Evolutionary conservation across 495 filamentous ascomycete species (phyloP), one percentile per base, ranked within the genome.

Genomic region (Terfezia claveryi): DNA sequence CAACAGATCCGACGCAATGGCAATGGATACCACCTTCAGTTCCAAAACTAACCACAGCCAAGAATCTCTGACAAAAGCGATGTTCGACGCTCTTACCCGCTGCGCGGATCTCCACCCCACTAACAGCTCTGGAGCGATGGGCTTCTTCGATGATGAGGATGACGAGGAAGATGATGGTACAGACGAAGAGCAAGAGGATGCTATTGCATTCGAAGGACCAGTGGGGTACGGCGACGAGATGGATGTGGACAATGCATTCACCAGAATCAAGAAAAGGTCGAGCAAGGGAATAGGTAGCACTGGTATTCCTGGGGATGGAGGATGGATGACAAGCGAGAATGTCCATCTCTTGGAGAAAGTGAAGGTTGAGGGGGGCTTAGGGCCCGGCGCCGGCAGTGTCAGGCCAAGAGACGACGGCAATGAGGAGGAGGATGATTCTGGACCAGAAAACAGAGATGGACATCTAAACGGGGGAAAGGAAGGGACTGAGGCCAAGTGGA

Each of bases 321-420:
- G 87, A 2, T 98, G 91, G 91, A 95, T 98, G 59, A 98, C 91
- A 16, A 82, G 87, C 12, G 91, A 95, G 54, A 98, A 98, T 68
- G 83, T 94, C 65, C 74, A 81, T 52, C 78, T 94, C 62, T 94
- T 73, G 59, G 44, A 51, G 10, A 74, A 80, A 64, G 61, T 58
- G 38, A 56, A 38, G 23, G 54, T 16, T 51, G 66, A 67, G 56
- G 60, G 62, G 17, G 58, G 58, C 11, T 57, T 80, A 49, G 78
- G 78, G 0, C 73, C 73, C 50, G 77, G 76, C 1, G 78, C 76
- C 7, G 78, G 76, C n/a, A 74, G 68, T 41, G 70, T 77, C 52
- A 70, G 75, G 66, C 54, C 50, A n/a, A 68, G 78, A 52, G 65
- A 66, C 44, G 68, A 58, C 14, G 66, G 57, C 17, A 65, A 66